phyloP scores from a whole-genome alignment of 169 alveolate species.

The Eimeria necatrix region DNA sequence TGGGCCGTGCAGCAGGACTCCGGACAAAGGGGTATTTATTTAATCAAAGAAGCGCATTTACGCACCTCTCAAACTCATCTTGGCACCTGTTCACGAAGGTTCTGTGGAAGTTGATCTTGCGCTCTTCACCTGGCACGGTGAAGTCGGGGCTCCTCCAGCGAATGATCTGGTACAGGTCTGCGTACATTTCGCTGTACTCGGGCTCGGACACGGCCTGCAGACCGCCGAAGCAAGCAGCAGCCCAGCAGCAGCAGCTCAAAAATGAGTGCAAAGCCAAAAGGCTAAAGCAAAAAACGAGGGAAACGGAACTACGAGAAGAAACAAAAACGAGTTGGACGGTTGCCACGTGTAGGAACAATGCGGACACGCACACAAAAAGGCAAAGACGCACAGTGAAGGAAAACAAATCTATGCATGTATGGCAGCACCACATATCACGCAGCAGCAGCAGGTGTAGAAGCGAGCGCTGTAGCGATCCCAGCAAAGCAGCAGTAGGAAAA shows the following conservation, averaged over 20 bases:
- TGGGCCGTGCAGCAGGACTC: too few species aligned
- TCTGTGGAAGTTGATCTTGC: conserved; percentile 42
- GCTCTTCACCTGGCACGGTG: conserved; percentile 76
- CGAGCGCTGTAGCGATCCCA: neutral
- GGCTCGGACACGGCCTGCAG: conserved; percentile 93
- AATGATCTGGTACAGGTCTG: conserved; percentile 89
- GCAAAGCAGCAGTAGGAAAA: neutral
- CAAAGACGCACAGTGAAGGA: neutral
- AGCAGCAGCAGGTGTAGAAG: neutral
- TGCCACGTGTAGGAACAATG: too few species aligned
- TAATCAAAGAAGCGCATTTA: neutral
- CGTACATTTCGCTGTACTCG: conserved; percentile 95
- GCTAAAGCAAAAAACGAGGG: neutral
- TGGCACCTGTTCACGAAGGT: conserved; percentile 71
- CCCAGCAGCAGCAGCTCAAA: neutral
- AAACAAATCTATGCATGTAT: neutral
- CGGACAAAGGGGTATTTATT: neutral
- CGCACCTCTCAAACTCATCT: conserved; percentile 75
- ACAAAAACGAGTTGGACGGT: neutral
- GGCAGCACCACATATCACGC: neutral
- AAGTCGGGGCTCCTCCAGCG: conserved; percentile 82
- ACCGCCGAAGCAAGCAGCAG: neutral
- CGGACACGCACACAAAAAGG: neutral
- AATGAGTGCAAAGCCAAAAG: neutral
- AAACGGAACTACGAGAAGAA: neutral